Conservation (phyloP, 805 yeast species). For the Wickerhamomyces chaumierensis region DNA sequence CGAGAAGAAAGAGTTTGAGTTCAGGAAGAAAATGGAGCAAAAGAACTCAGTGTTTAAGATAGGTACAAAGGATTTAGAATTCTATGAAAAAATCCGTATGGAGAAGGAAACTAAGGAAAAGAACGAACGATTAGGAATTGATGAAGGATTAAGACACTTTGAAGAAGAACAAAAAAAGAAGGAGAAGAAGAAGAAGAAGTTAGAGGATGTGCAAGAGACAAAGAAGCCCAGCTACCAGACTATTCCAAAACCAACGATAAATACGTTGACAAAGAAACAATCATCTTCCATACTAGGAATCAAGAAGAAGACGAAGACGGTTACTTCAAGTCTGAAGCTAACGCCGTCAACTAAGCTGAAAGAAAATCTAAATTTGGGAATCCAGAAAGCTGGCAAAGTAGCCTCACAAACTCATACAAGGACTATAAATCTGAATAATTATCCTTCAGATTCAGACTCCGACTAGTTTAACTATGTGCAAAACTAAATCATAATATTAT, state of each 20-base stretch:
- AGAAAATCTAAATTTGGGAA: neutral
- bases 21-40: constrained; percentile 14
- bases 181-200: too few species aligned
- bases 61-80: constrained; percentile 11
- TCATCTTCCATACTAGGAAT: neutral
- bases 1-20: constrained; percentile 13
- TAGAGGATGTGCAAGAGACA: too few species aligned
- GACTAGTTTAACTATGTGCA: constrained; percentile 2
- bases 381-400: neutral
- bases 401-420: neutral
- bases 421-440: neutral
- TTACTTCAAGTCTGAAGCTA: neutral
- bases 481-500: neutral
- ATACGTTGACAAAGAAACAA: neutral
- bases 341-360: neutral
- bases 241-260: neutral
- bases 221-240: neutral
- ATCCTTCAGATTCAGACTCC: constrained; percentile 10
- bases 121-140: constrained; percentile 13
- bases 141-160: constrained; percentile 10
- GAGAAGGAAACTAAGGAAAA: constrained; percentile 2
- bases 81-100: constrained; percentile 7
- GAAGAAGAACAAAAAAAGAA: constrained; percentile 11
- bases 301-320: constrained; percentile 1
- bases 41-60: constrained; percentile 12